Conservation (phyloP, 495 filamentous ascomycete genomes). For the Mytilinidion resinicola region DNA sequence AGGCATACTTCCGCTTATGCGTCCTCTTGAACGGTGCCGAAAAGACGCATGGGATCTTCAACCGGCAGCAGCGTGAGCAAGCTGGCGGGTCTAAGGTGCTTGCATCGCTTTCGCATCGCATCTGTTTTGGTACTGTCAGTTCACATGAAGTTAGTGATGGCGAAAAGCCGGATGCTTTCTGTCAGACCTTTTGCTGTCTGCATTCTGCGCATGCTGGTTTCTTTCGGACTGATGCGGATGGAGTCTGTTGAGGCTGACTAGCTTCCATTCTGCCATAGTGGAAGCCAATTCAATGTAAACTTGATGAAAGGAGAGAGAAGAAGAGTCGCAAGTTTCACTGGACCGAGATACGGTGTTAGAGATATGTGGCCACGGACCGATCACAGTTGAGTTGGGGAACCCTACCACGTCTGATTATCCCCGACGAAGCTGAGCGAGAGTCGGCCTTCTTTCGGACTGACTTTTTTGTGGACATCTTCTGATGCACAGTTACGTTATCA, state of each 20-base stretch:
- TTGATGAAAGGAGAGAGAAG: background rate
- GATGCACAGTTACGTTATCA: background rate
- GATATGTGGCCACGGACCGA: background rate
- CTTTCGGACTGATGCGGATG: background rate
- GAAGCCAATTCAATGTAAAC: background rate
- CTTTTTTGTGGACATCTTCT: background rate
- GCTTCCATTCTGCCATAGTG: background rate
- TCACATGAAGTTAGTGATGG: background rate
- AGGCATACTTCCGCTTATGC: constrained; percentile 5
- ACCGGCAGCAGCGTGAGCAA: constrained; percentile 3
- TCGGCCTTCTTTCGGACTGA: background rate
- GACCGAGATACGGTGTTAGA: background rate
- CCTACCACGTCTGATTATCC: background rate
- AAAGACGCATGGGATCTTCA: constrained; percentile 7
- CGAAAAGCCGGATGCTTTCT: background rate
- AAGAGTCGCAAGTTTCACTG: background rate
- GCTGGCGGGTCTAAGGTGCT: background rate
- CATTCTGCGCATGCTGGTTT: constrained; percentile 9
- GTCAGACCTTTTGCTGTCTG: constrained; percentile 9
- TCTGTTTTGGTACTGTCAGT: background rate
- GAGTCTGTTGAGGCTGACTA: background rate
- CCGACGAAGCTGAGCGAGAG: background rate
- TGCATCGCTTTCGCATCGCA: constrained; percentile 6
- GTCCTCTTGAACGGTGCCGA: constrained; percentile 4
- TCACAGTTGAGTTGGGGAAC: background rate